Conservation (phyloP, 225 moss, liverwort and hornwort species). For the Straminergon stramineum region DNA sequence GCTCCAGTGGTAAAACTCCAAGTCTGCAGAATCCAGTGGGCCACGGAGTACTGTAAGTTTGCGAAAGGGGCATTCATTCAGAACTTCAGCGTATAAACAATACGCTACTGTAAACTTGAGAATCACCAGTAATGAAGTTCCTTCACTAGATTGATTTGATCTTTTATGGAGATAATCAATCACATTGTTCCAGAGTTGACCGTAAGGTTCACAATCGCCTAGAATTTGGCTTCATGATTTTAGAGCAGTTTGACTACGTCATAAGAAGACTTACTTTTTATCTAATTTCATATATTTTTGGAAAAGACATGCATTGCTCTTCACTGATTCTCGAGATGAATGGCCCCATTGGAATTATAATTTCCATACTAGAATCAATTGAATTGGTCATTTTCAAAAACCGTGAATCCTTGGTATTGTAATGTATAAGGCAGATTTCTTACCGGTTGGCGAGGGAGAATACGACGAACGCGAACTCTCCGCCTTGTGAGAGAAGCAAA, state of each 20-base stretch:
- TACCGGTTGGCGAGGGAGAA: slow-evolving; percentile 97
- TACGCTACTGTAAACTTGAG: neutral
- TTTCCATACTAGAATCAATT: neutral
- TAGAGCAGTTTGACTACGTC: neutral
- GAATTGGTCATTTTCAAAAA: neutral
- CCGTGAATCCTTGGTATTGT: neutral
- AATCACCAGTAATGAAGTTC: neutral
- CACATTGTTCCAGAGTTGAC: neutral
- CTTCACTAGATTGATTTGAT: neutral
- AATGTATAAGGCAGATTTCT: neutral
- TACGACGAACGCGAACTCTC: slow-evolving; percentile 97
- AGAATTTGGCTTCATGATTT: neutral
- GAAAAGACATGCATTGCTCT: neutral
- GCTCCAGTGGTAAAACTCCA: slow-evolving; percentile 86
- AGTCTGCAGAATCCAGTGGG: slow-evolving; percentile 41
- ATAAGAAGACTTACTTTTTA: neutral
- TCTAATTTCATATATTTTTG: neutral
- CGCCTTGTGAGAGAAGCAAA: slow-evolving; percentile 91
- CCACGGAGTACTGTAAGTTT: neutral
- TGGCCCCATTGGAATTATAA: too few relatives aligned
- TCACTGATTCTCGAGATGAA: neutral
- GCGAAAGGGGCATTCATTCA: neutral
- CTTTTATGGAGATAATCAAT: too few relatives aligned
- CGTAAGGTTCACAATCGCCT: neutral
- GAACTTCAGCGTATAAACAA: neutral